Evolutionary conservation across 305 asterid genomes (phyloP), one percentile per base, ranked within the genome.

Genomic region (Fraxinus platypoda): DNA sequence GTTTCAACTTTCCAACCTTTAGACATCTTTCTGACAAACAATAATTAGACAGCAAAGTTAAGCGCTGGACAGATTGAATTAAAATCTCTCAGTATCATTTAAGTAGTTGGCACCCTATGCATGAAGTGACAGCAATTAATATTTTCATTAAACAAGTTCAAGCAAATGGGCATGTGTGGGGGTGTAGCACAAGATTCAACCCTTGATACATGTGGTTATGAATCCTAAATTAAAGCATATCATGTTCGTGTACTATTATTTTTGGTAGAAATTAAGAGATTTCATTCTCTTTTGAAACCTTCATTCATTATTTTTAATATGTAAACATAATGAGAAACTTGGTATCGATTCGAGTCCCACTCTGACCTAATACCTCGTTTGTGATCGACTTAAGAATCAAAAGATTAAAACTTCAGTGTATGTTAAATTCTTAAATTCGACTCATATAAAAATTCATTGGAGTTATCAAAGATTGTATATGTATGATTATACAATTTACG

Each of bases 131-230:
- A 79, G 35, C 34, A 68, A n/a, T 80, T 80, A 49, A 70, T 70
- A 68, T 80, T 71, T n/a, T 59, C 75, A 62, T 80, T 26, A 83
- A 37, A 57, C n/a, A 62, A 73, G 87, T 82, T 82, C 80, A 37
- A 71, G 79, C 78, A 81, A 83, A 75, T 68, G 85, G 85, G 72
- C 87, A 79, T 84, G 87, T 84, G 88, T 78, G 25, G 1, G 30
- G 1, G 25, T 83, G 74, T 26, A 62, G 71, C 75, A 28, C 75
- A 34, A 64, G 64, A 84, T 84, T 74, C 86, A 84, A 82, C 83
- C 49, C 76, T 79, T 78, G 78, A 49, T 28, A 52, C 85, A 80
- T 88, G 85, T 85, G 88, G 41, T 68, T 78, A 66, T 79, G 80
- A 84, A 80, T 81, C 77, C 84, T 70, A 71, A 73, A 79, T 74